phyloP scores from a whole-genome alignment of 2,329 filamentous ascomycete genomes.

The Diaporthe velutina region DNA sequence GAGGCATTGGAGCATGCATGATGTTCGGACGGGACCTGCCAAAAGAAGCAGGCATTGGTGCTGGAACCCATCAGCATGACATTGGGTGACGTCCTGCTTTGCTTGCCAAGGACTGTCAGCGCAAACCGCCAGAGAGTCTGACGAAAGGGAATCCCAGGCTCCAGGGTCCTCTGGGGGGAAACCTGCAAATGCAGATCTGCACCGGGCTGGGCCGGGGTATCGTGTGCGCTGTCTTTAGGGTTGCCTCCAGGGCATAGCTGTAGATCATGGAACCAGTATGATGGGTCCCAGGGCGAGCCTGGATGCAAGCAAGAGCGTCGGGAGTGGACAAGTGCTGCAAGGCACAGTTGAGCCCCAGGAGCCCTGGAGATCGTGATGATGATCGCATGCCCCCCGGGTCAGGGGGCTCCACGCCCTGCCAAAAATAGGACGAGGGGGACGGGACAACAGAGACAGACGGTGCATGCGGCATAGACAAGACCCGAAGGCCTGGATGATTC shows the following conservation, averaged over 20 bases:
- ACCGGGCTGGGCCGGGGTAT: slow-evolving; percentile 2
- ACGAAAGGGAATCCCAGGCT: slow-evolving; percentile 14
- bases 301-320: slow-evolving; percentile 18
- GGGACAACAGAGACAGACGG: not conserved
- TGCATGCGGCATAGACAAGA: not conserved
- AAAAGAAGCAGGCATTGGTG: slow-evolving; percentile 4
- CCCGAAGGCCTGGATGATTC: slow-evolving; percentile 14
- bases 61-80: slow-evolving; percentile 1
- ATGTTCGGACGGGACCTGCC: slow-evolving; percentile 4
- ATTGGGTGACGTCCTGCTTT: slow-evolving; percentile 28
- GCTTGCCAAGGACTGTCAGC: slow-evolving; percentile 28
- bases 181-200: slow-evolving; percentile 27
- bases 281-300: slow-evolving; percentile 24
- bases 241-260: slow-evolving; percentile 15
- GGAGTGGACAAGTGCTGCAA: slow-evolving; percentile 5
- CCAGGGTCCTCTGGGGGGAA: not conserved
- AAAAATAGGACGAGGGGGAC: slow-evolving; percentile 13
- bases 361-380: slow-evolving; percentile 27
- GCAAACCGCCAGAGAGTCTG: not conserved
- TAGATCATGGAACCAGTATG: slow-evolving; percentile 13
- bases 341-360: slow-evolving; percentile 20
- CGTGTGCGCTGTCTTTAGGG: not conserved
- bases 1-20: not conserved
- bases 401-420: slow-evolving; percentile 11
- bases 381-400: slow-evolving; percentile 15